phyloP scores from a whole-genome alignment of 169 alveolate genomes.

The Theileria parva region DNA sequence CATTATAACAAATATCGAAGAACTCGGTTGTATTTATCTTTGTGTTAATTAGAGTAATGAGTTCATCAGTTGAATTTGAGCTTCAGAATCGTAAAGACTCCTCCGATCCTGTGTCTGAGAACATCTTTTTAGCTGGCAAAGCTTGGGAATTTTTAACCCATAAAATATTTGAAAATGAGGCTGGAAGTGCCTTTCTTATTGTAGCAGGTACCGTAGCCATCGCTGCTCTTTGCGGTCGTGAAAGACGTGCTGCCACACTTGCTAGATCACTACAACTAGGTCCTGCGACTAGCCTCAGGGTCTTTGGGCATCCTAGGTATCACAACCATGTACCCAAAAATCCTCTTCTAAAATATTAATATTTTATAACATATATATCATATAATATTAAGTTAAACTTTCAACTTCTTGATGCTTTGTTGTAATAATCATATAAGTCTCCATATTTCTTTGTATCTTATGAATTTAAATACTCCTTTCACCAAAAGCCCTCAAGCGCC shows the following conservation, averaged over 20 bases:
- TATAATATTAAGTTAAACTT: no score
- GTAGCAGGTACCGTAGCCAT: conserved; percentile 61
- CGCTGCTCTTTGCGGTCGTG: conserved; percentile 66
- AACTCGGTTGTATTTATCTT: not conserved
- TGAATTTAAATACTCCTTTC: no score
- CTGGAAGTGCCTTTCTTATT: conserved; percentile 66
- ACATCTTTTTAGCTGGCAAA: conserved; percentile 59
- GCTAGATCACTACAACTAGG: conserved; percentile 57
- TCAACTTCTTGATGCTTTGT: no score
- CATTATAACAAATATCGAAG: not conserved
- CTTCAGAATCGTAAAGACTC: conserved; percentile 32
- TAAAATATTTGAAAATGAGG: conserved; percentile 63
- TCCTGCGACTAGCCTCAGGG: conserved; percentile 52
- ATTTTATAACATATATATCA: not conserved
- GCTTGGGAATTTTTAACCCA: conserved; percentile 70
- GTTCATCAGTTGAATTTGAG: conserved; percentile 53
- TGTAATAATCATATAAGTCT: no score
- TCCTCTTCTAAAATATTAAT: conserved; percentile 54
- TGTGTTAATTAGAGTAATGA: conserved; percentile 22
- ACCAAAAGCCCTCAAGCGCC: no score
- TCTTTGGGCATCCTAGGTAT: conserved; percentile 66
- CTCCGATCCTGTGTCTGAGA: conserved; percentile 60
- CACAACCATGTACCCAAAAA: conserved; percentile 54
- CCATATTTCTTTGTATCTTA: no score
- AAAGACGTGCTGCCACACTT: conserved; percentile 56